These are phyloP conservation scores for Pseudogymnoascus sp. DNA, from an alignment of 2,329 filamentous ascomycete species.

Conservation along the genomic window DNA sequence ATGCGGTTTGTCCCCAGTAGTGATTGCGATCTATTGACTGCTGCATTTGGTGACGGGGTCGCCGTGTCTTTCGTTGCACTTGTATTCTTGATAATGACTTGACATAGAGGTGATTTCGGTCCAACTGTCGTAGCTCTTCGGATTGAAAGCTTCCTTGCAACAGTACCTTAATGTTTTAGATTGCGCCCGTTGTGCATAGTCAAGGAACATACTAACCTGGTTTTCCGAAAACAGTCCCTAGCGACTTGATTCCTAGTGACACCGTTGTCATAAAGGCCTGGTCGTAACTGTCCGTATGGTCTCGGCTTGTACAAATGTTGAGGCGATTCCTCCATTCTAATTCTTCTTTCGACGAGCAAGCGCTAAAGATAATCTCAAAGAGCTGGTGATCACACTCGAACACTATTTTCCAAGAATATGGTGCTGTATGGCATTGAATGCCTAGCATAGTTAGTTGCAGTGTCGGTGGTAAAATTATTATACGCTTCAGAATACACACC, in stretches of 20 bases:
- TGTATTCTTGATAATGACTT: constrained; percentile 84
- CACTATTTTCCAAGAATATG: constrained; percentile 85
- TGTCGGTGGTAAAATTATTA: constrained; percentile 17
- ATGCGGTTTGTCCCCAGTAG: constrained; percentile 62
- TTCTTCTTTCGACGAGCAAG: constrained; percentile 75
- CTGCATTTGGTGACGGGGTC: constrained; percentile 35
- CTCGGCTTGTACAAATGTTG: constrained; percentile 41
- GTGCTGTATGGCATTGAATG: constrained; percentile 76
- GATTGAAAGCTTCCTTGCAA: constrained; percentile 66
- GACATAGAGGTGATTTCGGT: constrained; percentile 58
- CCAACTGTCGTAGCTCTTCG: constrained; percentile 71
- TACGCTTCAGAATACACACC: constrained; percentile 39
- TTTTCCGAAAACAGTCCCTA: constrained; percentile 70
- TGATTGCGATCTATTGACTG: constrained; percentile 73
- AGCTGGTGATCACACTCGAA: constrained; percentile 72
- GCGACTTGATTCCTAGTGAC: constrained; percentile 61
- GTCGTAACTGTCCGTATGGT: constrained; percentile 41
- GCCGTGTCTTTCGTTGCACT: constrained; percentile 55
- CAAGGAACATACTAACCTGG: constrained; percentile 42
- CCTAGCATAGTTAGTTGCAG: constrained; percentile 42
- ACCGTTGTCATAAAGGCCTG: constrained; percentile 54
- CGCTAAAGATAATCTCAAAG: constrained; percentile 81
- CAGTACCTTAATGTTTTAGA: constrained; percentile 39
- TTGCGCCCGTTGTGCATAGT: background rate
- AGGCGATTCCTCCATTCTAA: constrained; percentile 71